Evolutionary conservation across 805 yeast genomes (phyloP).

Genomic region (Torulaspora delbrueckii): DNA sequence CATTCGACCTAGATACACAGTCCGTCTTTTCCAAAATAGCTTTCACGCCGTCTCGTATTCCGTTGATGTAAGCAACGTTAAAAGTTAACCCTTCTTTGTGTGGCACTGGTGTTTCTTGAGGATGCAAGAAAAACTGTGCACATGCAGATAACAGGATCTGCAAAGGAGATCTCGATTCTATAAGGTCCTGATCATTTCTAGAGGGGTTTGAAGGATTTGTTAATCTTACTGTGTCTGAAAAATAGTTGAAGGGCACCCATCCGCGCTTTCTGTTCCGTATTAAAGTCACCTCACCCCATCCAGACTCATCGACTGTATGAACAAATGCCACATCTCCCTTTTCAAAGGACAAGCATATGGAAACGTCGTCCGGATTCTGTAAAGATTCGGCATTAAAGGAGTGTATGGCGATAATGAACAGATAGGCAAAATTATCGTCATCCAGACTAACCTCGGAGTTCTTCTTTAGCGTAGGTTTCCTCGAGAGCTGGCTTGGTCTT

Average conservation of each 20-base stretch:
- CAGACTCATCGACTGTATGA: constrained; percentile 72
- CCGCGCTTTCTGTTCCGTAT: constrained; percentile 61
- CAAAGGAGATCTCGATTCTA: constrained; percentile 46
- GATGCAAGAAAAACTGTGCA: constrained; percentile 62
- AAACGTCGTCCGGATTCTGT: constrained; percentile 60
- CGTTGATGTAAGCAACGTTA: constrained; percentile 53
- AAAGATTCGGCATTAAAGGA: constrained; percentile 54
- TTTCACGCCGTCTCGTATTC: constrained; percentile 70
- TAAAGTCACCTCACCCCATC: constrained; percentile 84
- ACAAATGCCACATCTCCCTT: constrained; percentile 70
- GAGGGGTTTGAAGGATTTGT: constrained; percentile 6
- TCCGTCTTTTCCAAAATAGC: constrained; percentile 57
- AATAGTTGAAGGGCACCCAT: constrained; percentile 84
- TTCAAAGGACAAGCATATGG: constrained; percentile 68
- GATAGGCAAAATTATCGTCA: constrained; percentile 46
- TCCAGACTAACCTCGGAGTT: constrained; percentile 20
- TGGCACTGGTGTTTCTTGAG: constrained; percentile 46
- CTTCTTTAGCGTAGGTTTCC: constrained; percentile 23
- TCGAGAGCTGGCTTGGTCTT: constrained; percentile 3
- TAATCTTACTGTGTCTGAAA: constrained; percentile 42
- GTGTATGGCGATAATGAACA: constrained; percentile 55
- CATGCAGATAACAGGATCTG: constrained; percentile 53
- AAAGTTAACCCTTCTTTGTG: constrained; percentile 43
- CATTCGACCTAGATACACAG: constrained; percentile 70
- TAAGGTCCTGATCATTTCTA: constrained; percentile 11